Percentiles rank a stretch among this genome's conserved stretches.
phyloP scores from a whole-genome alignment of 176 grass and related monocot species.

The Aegilops bicornis region DNA sequence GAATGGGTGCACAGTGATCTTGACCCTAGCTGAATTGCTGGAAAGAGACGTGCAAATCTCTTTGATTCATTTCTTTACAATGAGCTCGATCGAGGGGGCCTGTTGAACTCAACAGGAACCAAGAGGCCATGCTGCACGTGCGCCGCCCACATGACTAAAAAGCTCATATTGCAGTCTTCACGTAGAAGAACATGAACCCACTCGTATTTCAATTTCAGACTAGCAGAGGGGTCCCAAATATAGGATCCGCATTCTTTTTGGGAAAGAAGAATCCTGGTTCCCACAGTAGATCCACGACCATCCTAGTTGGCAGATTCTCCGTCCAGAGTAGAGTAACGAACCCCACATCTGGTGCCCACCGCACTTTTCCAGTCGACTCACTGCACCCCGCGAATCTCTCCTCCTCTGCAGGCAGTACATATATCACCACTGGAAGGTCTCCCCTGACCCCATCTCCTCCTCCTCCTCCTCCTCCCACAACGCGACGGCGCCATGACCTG shows the following conservation, averaged over 20 bases:
- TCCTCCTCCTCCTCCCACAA: background rate
- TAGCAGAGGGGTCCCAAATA: background rate
- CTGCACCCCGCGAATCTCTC: background rate
- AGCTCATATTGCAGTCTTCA: background rate
- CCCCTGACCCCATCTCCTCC: background rate
- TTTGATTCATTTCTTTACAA: background rate
- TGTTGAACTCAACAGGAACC: background rate
- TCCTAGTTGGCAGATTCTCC: conserved; percentile 20
- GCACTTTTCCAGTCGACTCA: conserved; percentile 24
- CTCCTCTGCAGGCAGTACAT: too few species aligned
- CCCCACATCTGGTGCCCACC: conserved; percentile 11
- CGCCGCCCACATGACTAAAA: background rate
- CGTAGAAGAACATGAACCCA: background rate
- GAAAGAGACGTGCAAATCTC: background rate
- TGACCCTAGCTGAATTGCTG: background rate
- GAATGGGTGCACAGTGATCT: background rate
- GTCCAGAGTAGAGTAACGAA: background rate
- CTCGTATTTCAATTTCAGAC: too few species aligned
- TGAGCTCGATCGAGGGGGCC: background rate
- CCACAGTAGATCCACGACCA: background rate
- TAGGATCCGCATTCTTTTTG: background rate
- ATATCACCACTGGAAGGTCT: background rate
- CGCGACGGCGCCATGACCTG: conserved; percentile 26
- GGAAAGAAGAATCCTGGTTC: background rate
- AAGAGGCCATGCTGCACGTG: background rate